Conservation (phyloP, 768 basidiomycete genomes). For the Nevesoporus exiguus region DNA sequence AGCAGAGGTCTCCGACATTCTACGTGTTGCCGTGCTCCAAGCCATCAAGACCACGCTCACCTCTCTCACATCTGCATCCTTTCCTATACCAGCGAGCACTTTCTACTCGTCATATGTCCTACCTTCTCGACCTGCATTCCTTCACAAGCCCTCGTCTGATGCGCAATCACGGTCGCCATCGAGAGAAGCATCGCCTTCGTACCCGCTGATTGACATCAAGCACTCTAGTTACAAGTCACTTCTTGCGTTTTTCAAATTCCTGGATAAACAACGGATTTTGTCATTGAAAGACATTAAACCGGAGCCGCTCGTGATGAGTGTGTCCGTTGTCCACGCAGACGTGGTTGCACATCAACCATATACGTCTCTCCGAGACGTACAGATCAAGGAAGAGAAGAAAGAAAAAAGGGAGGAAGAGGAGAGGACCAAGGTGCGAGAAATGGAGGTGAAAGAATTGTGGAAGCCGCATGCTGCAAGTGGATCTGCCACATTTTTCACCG, state of each 20-base stretch:
- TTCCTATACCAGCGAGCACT: conserved; percentile 73
- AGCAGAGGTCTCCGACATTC: conserved; percentile 36
- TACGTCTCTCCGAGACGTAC: conserved; percentile 63
- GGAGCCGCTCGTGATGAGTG: conserved; percentile 53
- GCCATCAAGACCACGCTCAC: conserved; percentile 52
- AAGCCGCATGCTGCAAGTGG: conserved; percentile 56
- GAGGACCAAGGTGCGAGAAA: conserved; percentile 43
- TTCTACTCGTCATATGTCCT: conserved; percentile 78
- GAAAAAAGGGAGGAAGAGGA: conserved; percentile 51
- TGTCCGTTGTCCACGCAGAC: conserved; percentile 54
- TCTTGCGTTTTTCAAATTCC: conserved; percentile 71
- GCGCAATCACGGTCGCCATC: conserved; percentile 8
- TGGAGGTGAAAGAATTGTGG: conserved; percentile 68
- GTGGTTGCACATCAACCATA: conserved; percentile 51
- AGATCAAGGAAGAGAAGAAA: conserved; percentile 58
- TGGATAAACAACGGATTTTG: conserved; percentile 71
- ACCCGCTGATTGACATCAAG: conserved; percentile 64
- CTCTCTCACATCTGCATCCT: conserved; percentile 47
- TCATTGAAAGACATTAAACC: conserved; percentile 60
- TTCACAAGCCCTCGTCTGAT: conserved; percentile 15
- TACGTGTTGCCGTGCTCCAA: conserved; percentile 64
- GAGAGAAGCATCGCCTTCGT: conserved; percentile 27
- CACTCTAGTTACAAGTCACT: conserved; percentile 79
- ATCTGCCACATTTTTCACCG: conserved; percentile 59
- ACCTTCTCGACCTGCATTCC: conserved; percentile 72